phyloP scores from a whole-genome alignment of 148 eudicot genomes.

The Pouteria glomerata region DNA sequence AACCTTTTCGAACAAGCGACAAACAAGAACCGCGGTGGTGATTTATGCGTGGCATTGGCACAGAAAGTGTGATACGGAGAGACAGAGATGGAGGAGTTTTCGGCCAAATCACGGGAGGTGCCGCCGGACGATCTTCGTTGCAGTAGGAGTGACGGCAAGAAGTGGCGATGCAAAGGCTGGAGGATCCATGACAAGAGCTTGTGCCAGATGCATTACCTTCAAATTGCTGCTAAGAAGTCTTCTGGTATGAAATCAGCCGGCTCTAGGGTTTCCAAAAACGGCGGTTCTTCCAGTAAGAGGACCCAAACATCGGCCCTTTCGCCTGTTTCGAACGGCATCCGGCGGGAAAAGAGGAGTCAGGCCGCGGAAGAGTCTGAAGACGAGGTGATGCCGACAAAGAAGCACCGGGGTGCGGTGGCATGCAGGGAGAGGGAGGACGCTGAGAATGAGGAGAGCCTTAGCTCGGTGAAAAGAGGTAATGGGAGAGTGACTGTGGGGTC shows the following conservation, averaged over 20 bases:
- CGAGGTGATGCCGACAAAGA: slow-evolving; percentile 14
- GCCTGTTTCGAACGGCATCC: not conserved
- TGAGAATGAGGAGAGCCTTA: not conserved
- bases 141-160: slow-evolving; percentile 10
- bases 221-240: not conserved
- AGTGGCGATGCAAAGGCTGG: slow-evolving; percentile 12
- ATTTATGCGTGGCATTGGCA: not conserved
- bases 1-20: too few relatives aligned
- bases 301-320: not conserved
- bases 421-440: not conserved
- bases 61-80: not conserved
- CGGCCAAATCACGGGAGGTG: not conserved
- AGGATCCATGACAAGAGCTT: slow-evolving; percentile 1
- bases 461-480: not conserved
- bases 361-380: slow-evolving; percentile 3
- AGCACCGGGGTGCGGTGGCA: not conserved
- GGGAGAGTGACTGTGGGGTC: too few relatives aligned
- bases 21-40: too few relatives aligned
- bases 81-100: not conserved
- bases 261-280: not conserved
- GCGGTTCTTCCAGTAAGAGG: not conserved
- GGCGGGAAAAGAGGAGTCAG: not conserved
- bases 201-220: slow-evolving; percentile 12
- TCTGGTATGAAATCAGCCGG: not conserved
- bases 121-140: slow-evolving; percentile 16